phyloP scores from a whole-genome alignment of 1,139 yeast genomes.

The Taphrina betulina region DNA sequence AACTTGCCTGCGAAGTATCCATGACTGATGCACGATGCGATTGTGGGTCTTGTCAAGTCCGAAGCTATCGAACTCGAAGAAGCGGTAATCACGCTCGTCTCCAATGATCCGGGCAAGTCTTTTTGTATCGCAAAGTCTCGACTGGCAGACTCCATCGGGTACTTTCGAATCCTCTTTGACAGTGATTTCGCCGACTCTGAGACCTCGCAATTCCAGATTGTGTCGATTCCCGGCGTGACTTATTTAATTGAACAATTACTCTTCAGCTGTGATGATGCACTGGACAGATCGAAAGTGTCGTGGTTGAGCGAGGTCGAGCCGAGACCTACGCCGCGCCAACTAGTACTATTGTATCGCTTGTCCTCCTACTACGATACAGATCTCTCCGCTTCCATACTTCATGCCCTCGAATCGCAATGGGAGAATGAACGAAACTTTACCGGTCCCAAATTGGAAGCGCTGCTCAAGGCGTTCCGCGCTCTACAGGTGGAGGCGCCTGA shows the following conservation, averaged over 20 bases:
- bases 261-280: too few species aligned
- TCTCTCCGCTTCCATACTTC: background rate
- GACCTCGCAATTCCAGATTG: background rate
- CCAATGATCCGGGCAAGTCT: background rate
- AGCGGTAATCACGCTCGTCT: background rate
- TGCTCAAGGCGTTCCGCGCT: slow-evolving; percentile 4
- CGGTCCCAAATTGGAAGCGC: background rate
- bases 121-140: background rate
- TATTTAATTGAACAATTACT: background rate
- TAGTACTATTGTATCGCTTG: slow-evolving; percentile 2
- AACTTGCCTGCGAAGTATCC: too few species aligned
- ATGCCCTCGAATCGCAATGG: background rate
- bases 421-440: background rate
- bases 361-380: slow-evolving; percentile 4
- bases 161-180: slow-evolving; percentile 1
- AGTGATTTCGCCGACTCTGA: slow-evolving; percentile 2
- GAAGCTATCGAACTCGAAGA: too few species aligned
- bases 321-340: too few species aligned
- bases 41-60: too few species aligned
- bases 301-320: too few species aligned
- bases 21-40: too few species aligned
- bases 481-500: too few species aligned
- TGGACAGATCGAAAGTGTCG: too few species aligned
- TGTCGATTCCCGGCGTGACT: background rate
- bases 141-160: background rate